Evolutionary conservation across 345 rosid genomes (phyloP).

Genomic region (Eucalyptus polyanthemos): DNA sequence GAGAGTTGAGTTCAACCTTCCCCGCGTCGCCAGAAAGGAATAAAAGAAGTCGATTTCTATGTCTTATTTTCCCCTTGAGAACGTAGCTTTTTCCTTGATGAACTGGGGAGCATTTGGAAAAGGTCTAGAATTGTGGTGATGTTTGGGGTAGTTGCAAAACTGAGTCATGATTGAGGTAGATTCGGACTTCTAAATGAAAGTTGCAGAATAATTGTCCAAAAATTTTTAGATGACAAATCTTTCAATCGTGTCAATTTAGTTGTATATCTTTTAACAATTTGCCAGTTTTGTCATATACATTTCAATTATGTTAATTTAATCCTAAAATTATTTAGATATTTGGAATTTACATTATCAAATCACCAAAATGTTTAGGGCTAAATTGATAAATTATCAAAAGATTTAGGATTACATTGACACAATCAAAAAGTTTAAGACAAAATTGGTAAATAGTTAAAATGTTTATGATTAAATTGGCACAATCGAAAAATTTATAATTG

Average conservation of each 20-base stretch:
- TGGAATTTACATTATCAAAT: fast-evolving
- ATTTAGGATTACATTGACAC: too few relatives aligned
- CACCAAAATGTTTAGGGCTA: too few relatives aligned
- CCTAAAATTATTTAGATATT: neutral
- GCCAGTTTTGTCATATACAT: fast-evolving
- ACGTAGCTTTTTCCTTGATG: neutral
- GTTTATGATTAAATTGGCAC: too few relatives aligned
- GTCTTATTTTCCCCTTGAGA: neutral
- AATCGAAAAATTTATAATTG: too few relatives aligned
- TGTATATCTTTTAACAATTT: too few relatives aligned
- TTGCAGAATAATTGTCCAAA: too few relatives aligned
- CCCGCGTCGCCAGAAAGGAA: neutral
- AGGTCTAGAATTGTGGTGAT: neutral
- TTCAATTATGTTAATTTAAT: too few relatives aligned
- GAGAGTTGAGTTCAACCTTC: neutral
- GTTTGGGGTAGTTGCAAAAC: neutral
- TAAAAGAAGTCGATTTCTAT: neutral
- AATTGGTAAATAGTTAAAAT: too few relatives aligned
- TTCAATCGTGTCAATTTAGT: neutral
- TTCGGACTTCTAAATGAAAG: neutral
- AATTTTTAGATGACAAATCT: fast-evolving
- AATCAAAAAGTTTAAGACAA: fast-evolving
- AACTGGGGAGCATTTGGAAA: neutral
- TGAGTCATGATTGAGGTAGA: neutral
- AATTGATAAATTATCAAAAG: too few relatives aligned